Evolutionary conservation across 495 filamentous ascomycete genomes (phyloP).

Genomic region (Penicillium coprophilum): DNA sequence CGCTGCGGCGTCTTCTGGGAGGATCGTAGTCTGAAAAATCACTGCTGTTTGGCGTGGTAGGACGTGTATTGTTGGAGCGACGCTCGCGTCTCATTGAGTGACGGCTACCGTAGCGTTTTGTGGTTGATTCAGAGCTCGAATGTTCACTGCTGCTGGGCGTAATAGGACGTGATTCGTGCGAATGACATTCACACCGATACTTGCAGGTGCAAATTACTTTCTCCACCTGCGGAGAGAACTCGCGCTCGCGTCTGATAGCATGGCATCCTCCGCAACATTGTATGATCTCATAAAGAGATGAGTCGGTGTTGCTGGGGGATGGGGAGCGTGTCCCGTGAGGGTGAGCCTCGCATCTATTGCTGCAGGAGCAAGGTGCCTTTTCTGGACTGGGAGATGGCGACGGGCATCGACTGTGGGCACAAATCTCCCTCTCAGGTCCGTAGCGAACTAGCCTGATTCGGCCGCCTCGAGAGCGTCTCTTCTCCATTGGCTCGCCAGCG

Average conservation of each 20-base stretch:
- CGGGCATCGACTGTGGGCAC: slow-evolving; percentile 7
- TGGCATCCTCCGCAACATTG: slow-evolving; percentile 1
- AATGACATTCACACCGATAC: not conserved
- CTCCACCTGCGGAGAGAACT: not conserved
- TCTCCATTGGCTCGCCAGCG: slow-evolving; percentile 6
- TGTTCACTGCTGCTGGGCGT: not conserved
- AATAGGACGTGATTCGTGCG: not conserved
- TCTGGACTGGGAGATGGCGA: not conserved
- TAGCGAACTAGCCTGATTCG: slow-evolving; percentile 5
- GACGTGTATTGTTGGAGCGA: not conserved
- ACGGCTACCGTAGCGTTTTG: not conserved
- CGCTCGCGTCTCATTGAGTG: not conserved
- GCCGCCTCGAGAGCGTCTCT: not conserved
- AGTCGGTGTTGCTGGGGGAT: not conserved
- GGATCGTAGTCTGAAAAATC: not conserved
- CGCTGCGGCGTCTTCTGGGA: not conserved
- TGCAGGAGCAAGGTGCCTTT: not conserved
- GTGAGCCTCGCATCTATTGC: not conserved
- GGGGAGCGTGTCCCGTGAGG: not conserved
- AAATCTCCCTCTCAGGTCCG: not conserved
- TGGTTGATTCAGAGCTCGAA: not conserved
- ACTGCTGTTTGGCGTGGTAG: slow-evolving; percentile 2
- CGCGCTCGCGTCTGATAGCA: not conserved
- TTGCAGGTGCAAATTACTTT: slow-evolving; percentile 1
- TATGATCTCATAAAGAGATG: not conserved